Evolutionary conservation across 2,329 filamentous ascomycete species (phyloP).

Genomic region (Scytalidium lignicola): DNA sequence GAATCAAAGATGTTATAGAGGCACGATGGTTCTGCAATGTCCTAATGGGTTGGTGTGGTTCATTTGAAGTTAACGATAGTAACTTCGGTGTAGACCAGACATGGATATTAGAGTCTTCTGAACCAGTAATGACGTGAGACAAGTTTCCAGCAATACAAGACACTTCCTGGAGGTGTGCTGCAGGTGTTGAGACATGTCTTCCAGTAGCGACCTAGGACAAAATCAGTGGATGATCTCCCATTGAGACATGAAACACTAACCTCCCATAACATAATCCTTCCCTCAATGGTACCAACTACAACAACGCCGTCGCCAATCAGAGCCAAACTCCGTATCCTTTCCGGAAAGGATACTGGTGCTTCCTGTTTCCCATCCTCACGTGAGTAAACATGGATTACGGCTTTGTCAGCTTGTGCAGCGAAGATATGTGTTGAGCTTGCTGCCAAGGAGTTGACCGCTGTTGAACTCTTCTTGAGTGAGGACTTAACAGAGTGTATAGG

Average conservation of each 20-base stretch:
- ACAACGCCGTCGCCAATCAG: slow-evolving; percentile 66
- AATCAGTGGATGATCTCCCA: slow-evolving; percentile 10
- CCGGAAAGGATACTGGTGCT: slow-evolving; percentile 79
- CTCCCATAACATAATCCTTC: slow-evolving; percentile 89
- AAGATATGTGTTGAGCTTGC: slow-evolving; percentile 81
- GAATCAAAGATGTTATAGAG: slow-evolving; percentile 59
- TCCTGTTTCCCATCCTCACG: slow-evolving; percentile 81
- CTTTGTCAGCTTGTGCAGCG: slow-evolving; percentile 85
- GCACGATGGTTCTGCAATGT: slow-evolving; percentile 75
- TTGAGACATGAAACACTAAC: slow-evolving; percentile 41
- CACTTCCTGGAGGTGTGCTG: slow-evolving; percentile 75
- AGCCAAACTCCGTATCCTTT: slow-evolving; percentile 74
- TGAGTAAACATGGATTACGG: slow-evolving; percentile 88
- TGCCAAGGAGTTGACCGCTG: slow-evolving; percentile 72
- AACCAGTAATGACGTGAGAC: slow-evolving; percentile 71
- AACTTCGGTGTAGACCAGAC: slow-evolving; percentile 82
- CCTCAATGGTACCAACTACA: slow-evolving; percentile 76
- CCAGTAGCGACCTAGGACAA: slow-evolving; percentile 62
- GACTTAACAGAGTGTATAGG: slow-evolving; percentile 70
- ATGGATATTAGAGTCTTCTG: slow-evolving; percentile 82
- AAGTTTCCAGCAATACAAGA: slow-evolving; percentile 69
- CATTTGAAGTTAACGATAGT: slow-evolving; percentile 52
- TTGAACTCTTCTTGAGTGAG: slow-evolving; percentile 88
- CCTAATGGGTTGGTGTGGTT: slow-evolving; percentile 63
- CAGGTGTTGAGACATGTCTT: slow-evolving; percentile 67